A percentile compares a stretch with the other conserved stretches of the same genome.
phyloP scores from a whole-genome alignment of 495 filamentous ascomycete species.

The Daldinia bambusicola region DNA sequence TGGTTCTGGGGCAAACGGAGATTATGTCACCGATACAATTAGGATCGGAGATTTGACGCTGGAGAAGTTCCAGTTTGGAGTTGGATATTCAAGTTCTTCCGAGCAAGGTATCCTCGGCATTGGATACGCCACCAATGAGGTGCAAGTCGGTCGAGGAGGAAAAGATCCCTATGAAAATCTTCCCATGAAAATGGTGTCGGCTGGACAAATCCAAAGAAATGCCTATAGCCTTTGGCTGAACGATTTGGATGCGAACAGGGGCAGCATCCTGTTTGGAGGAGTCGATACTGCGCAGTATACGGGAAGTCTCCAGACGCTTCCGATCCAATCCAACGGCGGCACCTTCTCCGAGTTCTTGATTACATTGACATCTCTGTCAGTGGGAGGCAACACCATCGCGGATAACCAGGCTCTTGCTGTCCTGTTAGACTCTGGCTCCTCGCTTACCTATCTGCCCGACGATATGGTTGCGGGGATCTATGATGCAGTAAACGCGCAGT shows the following conservation, averaged over 20 bases:
- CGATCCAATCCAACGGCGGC: conserved; percentile 70
- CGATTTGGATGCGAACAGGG: conserved; percentile 77
- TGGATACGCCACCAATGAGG: conserved; percentile 87
- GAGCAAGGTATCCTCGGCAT: conserved; percentile 87
- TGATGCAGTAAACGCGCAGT: conserved; percentile 70
- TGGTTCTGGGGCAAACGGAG: conserved; percentile 79
- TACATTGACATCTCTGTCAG: conserved; percentile 68
- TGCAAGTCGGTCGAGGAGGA: conserved; percentile 71
- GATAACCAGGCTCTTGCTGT: conserved; percentile 71
- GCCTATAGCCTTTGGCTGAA: conserved; percentile 93
- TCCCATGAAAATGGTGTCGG: conserved; percentile 75
- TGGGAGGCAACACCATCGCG: conserved; percentile 61
- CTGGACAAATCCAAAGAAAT: conserved; percentile 76
- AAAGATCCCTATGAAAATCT: conserved; percentile 78
- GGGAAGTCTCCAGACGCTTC: conserved; percentile 77
- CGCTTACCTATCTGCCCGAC: conserved; percentile 87
- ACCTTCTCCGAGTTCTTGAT: conserved; percentile 81
- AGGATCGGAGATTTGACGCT: conserved; percentile 71
- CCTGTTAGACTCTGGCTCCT: conserved; percentile 90
- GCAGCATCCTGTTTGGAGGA: conserved; percentile 90
- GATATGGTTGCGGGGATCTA: conserved; percentile 71
- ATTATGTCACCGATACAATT: conserved; percentile 85
- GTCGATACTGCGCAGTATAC: conserved; percentile 83
- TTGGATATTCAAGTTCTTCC: conserved; percentile 80
- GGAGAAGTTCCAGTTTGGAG: conserved; percentile 80